Evolutionary conservation across 2,329 filamentous ascomycete species (phyloP).

Genomic region (Aspergillus calidoustus): DNA sequence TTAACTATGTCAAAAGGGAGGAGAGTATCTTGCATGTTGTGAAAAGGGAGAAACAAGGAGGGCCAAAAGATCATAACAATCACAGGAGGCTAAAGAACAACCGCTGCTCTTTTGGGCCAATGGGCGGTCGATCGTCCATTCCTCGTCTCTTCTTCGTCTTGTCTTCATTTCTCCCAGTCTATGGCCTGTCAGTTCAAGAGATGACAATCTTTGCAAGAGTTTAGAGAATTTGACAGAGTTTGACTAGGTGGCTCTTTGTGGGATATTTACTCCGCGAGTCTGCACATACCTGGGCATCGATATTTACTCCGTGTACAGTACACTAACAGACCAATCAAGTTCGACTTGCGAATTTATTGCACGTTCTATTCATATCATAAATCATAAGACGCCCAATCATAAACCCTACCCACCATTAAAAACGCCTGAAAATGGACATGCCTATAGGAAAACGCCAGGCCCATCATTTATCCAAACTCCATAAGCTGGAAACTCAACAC

Average conservation of each 20-base stretch:
- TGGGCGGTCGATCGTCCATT: slow-evolving; percentile 24
- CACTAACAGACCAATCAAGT: background rate
- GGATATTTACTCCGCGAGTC: background rate
- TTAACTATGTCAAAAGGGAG: background rate
- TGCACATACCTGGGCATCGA: background rate
- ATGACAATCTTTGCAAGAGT: background rate
- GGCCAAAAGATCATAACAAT: slow-evolving; percentile 14
- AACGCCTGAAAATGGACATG: background rate
- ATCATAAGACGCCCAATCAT: background rate
- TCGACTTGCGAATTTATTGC: background rate
- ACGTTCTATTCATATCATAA: background rate
- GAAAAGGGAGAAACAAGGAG: slow-evolving; percentile 22
- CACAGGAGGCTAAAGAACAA: slow-evolving; percentile 8
- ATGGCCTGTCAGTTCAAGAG: background rate
- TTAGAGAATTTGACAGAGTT: background rate
- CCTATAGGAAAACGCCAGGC: background rate
- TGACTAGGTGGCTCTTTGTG: background rate
- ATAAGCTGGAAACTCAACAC: background rate
- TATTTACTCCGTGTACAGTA: background rate
- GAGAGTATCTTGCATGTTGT: background rate
- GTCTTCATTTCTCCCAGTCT: background rate
- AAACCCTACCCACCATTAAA: background rate
- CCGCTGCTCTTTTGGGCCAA: slow-evolving; percentile 12
- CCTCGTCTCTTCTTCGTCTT: slow-evolving; percentile 10
- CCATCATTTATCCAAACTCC: background rate